A percentile compares a stretch with the other conserved stretches of the same genome.
Conservation (phyloP, 306 rosid species). For the Acacia acuminata region DNA sequence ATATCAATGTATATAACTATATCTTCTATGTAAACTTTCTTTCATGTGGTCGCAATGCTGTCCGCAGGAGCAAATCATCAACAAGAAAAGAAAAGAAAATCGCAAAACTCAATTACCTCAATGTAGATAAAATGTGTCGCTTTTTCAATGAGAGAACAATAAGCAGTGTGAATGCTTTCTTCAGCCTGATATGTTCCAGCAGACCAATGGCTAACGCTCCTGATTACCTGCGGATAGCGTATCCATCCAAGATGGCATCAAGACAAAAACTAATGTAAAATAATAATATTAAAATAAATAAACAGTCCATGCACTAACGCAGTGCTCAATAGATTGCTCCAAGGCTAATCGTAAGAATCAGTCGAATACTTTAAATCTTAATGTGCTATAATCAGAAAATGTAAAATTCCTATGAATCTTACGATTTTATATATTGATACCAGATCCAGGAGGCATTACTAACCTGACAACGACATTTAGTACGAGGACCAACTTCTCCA, state of each 20-base stretch:
- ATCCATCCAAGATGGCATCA: conserved; percentile 31
- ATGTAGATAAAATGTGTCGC: conserved; percentile 91
- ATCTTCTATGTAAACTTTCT: not conserved
- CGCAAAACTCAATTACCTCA: conserved; percentile 56
- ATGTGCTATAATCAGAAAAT: not conserved
- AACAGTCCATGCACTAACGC: conserved; percentile 1
- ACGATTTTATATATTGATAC: conserved; percentile 8
- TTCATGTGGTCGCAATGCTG: conserved; percentile 2
- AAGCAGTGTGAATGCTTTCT: conserved; percentile 92
- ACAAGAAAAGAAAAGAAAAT: not conserved
- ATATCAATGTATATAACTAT: not conserved
- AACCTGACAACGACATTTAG: conserved; percentile 89
- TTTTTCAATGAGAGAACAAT: conserved; percentile 90
- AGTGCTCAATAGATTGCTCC: conserved; percentile 16
- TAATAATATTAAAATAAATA: conserved; percentile 28
- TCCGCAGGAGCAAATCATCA: conserved; percentile 19
- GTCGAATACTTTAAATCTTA: not conserved
- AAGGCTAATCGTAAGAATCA: conserved; percentile 1
- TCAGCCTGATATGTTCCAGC: conserved; percentile 92
- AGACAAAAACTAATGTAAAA: conserved; percentile 14
- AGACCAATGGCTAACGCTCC: conserved; percentile 99
- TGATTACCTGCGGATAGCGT: conserved; percentile 62
- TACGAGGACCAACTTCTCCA: conserved; percentile 87
- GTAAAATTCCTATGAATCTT: conserved; percentile 7
- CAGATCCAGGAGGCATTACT: conserved; percentile 33